Evolutionary conservation across 768 basidiomycete genomes (phyloP).

Genomic region (Suillus occidentalis): DNA sequence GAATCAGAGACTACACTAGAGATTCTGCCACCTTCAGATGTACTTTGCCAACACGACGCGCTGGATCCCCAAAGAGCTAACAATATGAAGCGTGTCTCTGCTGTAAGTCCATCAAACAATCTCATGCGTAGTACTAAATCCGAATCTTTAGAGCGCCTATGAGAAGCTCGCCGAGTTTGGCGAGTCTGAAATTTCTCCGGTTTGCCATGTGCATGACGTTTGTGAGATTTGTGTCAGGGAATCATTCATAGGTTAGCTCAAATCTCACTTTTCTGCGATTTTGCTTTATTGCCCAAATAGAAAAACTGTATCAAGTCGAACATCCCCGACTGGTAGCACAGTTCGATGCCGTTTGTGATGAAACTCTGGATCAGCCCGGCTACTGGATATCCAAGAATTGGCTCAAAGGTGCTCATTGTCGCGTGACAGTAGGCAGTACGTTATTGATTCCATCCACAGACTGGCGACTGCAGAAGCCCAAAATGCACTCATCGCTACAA

Average conservation of each 20-base stretch:
- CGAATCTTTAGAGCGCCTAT: constrained; percentile 22
- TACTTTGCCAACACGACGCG: constrained; percentile 61
- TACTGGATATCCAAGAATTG: constrained; percentile 81
- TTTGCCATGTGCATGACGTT: constrained; percentile 49
- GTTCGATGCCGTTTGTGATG: constrained; percentile 55
- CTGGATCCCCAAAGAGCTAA: constrained; percentile 60
- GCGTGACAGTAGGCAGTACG: constrained; percentile 7
- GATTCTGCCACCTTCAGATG: constrained; percentile 38
- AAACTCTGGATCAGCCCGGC: constrained; percentile 41
- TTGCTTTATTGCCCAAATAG: constrained; percentile 35
- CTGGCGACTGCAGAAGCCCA: constrained; percentile 71
- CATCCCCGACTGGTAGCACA: constrained; percentile 61
- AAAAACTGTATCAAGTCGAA: constrained; percentile 65
- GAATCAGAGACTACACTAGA: constrained; percentile 21
- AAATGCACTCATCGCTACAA: constrained; percentile 63
- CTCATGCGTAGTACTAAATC: not conserved
- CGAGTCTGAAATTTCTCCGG: constrained; percentile 48
- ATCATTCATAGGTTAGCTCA: constrained; percentile 54
- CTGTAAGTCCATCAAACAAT: constrained; percentile 36
- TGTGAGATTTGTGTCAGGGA: constrained; percentile 60
- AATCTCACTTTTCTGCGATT: constrained; percentile 2
- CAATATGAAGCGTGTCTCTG: constrained; percentile 68
- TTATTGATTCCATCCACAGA: constrained; percentile 43
- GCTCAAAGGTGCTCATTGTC: constrained; percentile 59
- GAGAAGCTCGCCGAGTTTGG: constrained; percentile 35